Percentiles rank a stretch among this genome's conserved stretches.
Conservation (phyloP, 1,284 basidiomycete genomes). For the Cystobasidiaceae sp. region DNA sequence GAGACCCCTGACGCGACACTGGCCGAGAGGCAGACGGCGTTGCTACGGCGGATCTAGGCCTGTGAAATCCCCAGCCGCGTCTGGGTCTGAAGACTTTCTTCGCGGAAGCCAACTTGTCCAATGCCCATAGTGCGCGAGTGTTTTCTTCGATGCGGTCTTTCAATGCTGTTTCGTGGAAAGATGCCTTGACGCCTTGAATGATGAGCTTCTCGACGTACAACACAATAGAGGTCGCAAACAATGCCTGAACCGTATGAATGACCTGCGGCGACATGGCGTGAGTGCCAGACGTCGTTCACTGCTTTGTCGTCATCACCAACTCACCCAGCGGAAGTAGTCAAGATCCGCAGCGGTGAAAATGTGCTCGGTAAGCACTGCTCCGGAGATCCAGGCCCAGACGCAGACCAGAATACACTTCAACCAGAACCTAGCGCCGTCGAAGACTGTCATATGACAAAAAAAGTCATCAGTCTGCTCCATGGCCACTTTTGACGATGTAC, state of each 20-base stretch:
- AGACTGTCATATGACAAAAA: not conserved
- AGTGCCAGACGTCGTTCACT: too few relatives aligned
- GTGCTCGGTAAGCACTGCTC: conserved; percentile 18
- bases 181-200: conserved; percentile 25
- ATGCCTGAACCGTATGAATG: conserved; percentile 11
- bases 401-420: conserved; percentile 18
- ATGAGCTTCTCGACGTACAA: conserved; percentile 30
- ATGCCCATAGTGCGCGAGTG: conserved; percentile 29
- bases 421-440: conserved; percentile 29
- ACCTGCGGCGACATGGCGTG: not conserved
- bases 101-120: conserved; percentile 35
- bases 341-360: conserved; percentile 17
- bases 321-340: conserved; percentile 23
- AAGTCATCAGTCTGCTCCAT: not conserved
- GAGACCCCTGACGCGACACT: conserved; percentile 9
- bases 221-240: conserved; percentile 23
- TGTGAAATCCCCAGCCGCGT: not conserved
- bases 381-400: conserved; percentile 27
- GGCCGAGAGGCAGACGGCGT: conserved; percentile 18
- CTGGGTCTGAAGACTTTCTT: conserved; percentile 1
- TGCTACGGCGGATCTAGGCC: not conserved
- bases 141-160: conserved; percentile 31
- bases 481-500: not conserved
- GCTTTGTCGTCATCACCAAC: not conserved
- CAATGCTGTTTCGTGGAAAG: conserved; percentile 24